Evolutionary conservation across 805 yeast species (phyloP), one percentile per base, ranked within the genome.

Genomic region (Ogataea dorogensis): DNA sequence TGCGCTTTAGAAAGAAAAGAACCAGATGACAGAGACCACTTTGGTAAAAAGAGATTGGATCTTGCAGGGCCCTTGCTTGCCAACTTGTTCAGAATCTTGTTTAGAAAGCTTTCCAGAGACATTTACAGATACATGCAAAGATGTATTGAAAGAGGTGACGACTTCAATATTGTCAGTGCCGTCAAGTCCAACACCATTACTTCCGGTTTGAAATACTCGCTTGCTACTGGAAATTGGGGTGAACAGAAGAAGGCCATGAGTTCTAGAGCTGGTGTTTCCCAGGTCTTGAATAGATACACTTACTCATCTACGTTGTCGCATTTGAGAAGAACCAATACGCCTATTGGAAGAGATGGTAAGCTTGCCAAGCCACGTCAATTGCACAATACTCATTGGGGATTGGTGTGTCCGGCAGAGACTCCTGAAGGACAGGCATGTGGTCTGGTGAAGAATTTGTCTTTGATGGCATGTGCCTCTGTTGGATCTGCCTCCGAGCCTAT

Each of bases 391-490:
- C 99, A 93, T 68, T 93, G 99, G 99, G 99, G 99, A 57, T 75
- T 93, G 54, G 98, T 93, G 28, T 93, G 99, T 68, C 99, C 99
- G 34, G 99, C 99, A 16, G 99, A 93, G 66, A 93, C 99, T 12
- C 99, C 99, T 3, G 99, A 93, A 71, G 99, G 99, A 58, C 99
- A 93, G 70, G 98, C 99, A 22, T 93, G 99, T 84, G 99, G 99
- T 58, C 73, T 93, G 64, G 98, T 93, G 37, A 93, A 93, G 71
- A 93, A 93, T 65, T 71, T 93, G 60, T 89, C 98, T 1, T 70
- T 93, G 50, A 89, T 93, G 98, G 79, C 98, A 1, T 88, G 97
- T 71, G 88, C 93, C 34, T 91, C 98, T 17, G 98, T 93, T 46
- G 98, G 99, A 62, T 77, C 96, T 6, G 86, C 94, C n/a, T 86